Percentiles rank a stretch among this genome's conserved stretches.
phyloP scores from a whole-genome alignment of 2,329 filamentous ascomycete genomes.

The Fusarium chaquense region DNA sequence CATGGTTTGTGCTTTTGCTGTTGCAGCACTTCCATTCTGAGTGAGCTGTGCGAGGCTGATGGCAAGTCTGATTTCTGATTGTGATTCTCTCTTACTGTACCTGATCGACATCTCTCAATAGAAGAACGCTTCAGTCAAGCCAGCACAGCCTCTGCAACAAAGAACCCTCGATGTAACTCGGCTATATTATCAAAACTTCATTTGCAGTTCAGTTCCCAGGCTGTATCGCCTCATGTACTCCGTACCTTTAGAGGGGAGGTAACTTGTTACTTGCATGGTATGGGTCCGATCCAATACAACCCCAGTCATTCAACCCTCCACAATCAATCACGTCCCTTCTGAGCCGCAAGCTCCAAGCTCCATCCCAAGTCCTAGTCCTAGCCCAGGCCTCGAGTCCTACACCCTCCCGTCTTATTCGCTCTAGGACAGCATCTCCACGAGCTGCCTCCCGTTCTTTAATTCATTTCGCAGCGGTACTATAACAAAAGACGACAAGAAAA shows the following conservation, averaged over 20 bases:
- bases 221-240: neutral
- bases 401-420: slow-evolving; percentile 47
- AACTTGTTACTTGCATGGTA: slow-evolving; percentile 20
- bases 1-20: slow-evolving; percentile 9
- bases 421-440: slow-evolving; percentile 43
- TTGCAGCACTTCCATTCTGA: slow-evolving; percentile 33
- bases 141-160: neutral
- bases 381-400: slow-evolving; percentile 49
- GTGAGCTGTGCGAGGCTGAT: slow-evolving; percentile 43
- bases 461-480: slow-evolving; percentile 28
- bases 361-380: slow-evolving; percentile 36
- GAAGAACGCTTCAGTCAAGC: neutral
- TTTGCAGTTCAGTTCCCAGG: neutral
- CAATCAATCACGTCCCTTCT: slow-evolving; percentile 2
- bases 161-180: neutral
- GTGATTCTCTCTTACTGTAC: neutral
- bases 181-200: neutral
- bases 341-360: slow-evolving; percentile 47
- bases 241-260: too few species aligned
- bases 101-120: neutral
- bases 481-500: slow-evolving; percentile 36
- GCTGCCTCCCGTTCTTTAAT: slow-evolving; percentile 46
- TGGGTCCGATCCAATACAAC: slow-evolving; percentile 12
- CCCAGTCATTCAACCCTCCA: slow-evolving; percentile 17
- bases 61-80: neutral